Conservation (phyloP, 169 alveolate genomes). For the Babesia divergens region DNA sequence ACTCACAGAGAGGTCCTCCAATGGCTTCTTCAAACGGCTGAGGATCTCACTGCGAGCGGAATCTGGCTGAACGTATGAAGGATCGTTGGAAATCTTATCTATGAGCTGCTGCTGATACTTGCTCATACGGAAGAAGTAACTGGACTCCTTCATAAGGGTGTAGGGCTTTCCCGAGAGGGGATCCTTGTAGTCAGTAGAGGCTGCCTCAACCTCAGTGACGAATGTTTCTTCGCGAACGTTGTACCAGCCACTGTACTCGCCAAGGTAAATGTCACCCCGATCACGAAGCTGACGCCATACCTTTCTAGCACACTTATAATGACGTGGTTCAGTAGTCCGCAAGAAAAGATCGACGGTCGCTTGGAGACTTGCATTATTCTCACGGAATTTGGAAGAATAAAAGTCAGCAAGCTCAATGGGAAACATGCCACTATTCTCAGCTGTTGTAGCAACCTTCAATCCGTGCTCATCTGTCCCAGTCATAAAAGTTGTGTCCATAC, state of each 20-base stretch:
- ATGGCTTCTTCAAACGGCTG: constrained; percentile 76
- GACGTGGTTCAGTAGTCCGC: constrained; percentile 83
- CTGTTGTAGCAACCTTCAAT: constrained; percentile 86
- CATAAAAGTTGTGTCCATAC: constrained; percentile 77
- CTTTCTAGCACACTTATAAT: constrained; percentile 74
- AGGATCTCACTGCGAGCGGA: constrained; percentile 76
- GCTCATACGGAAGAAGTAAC: constrained; percentile 87
- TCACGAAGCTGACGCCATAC: constrained; percentile 76
- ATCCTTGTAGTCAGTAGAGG: constrained; percentile 80
- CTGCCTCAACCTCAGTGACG: constrained; percentile 87
- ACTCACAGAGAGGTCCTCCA: constrained; percentile 87
- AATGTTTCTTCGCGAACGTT: constrained; percentile 89
- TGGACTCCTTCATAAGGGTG: constrained; percentile 82
- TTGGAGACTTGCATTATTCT: constrained; percentile 51
- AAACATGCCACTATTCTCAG: constrained; percentile 73
- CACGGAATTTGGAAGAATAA: constrained; percentile 65
- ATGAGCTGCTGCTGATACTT: constrained; percentile 80
- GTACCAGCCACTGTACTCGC: constrained; percentile 88
- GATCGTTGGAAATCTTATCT: constrained; percentile 72
- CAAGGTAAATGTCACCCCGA: constrained; percentile 83
- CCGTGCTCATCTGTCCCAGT: constrained; percentile 95
- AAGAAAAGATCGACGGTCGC: constrained; percentile 76
- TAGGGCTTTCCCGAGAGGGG: constrained; percentile 80
- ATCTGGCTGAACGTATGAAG: constrained; percentile 81
- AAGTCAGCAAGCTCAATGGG: constrained; percentile 84